Evolutionary conservation across 345 rosid species (phyloP).

Genomic region (Gossypium arboreum): DNA sequence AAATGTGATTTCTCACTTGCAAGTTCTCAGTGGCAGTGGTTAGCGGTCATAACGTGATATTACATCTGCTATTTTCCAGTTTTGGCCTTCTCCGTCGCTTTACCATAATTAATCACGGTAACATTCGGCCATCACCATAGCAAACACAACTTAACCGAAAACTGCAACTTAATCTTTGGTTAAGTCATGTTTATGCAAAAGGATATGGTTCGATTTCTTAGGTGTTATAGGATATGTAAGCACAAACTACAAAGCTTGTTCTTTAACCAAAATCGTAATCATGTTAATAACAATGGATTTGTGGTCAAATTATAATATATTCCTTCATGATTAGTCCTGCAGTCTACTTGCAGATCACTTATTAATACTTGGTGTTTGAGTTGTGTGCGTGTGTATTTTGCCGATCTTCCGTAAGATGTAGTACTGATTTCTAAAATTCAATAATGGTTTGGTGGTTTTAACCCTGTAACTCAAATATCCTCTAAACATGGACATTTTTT

Average conservation of each 20-base stretch:
- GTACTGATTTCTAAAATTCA: background rate
- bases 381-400: background rate
- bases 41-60: background rate
- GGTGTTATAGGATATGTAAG: background rate
- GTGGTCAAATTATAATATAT: background rate
- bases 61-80: background rate
- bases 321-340: background rate
- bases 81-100: background rate
- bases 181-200: background rate
- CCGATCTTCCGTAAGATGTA: background rate
- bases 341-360: background rate
- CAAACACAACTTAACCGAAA: background rate
- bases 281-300: background rate
- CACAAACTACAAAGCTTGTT: background rate
- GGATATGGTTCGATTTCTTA: background rate
- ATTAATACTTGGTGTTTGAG: background rate
- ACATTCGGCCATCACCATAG: background rate
- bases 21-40: constrained; percentile 35
- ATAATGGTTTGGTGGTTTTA: background rate
- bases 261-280: constrained; percentile 3
- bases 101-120: background rate
- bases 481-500: too few relatives aligned
- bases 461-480: too few relatives aligned
- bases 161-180: background rate
- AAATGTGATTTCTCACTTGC: constrained; percentile 55